A percentile compares a stretch with the other conserved stretches of the same genome.
Conservation (phyloP, 805 yeast genomes). For the Metschnikowia baotianmanensis region DNA sequence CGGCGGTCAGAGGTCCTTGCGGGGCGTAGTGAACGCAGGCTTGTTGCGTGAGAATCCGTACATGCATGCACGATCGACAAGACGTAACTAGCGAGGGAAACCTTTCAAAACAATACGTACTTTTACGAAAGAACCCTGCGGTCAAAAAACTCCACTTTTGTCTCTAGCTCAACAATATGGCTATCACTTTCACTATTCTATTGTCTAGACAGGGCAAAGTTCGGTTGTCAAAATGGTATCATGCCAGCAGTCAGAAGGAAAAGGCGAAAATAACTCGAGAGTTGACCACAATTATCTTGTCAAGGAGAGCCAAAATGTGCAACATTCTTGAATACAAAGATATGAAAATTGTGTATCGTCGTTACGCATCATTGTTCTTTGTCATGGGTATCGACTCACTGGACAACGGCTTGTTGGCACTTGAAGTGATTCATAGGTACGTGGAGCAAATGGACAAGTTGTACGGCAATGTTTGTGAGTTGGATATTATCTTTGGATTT, state of each 20-base stretch:
- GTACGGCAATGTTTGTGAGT: slow-evolving; percentile 93
- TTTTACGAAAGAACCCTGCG: too few relatives aligned
- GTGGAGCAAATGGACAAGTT: slow-evolving; percentile 97
- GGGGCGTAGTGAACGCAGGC: too few relatives aligned
- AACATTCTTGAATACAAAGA: slow-evolving; percentile 86
- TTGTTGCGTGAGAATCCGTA: neutral
- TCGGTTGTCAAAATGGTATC: slow-evolving; percentile 91
- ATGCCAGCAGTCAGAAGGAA: slow-evolving; percentile 78
- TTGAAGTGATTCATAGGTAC: slow-evolving; percentile 86
- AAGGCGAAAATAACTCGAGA: slow-evolving; percentile 82
- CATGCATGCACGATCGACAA: too few relatives aligned
- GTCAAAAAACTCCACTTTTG: too few relatives aligned
- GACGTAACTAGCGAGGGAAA: too few relatives aligned
- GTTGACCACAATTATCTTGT: slow-evolving; percentile 77
- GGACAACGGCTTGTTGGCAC: slow-evolving; percentile 82
- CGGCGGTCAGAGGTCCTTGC: too few relatives aligned
- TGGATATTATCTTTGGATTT: slow-evolving; percentile 95
- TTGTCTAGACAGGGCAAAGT: slow-evolving; percentile 95
- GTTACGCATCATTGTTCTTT: slow-evolving; percentile 92
- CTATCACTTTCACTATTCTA: slow-evolving; percentile 73
- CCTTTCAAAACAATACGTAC: too few relatives aligned
- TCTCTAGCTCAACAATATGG: slow-evolving; percentile 53
- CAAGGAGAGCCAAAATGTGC: slow-evolving; percentile 92
- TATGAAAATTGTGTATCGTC: slow-evolving; percentile 80
- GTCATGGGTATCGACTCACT: slow-evolving; percentile 79